phyloP scores from a whole-genome alignment of 805 yeast genomes.

The Monosporozyma servazzii region DNA sequence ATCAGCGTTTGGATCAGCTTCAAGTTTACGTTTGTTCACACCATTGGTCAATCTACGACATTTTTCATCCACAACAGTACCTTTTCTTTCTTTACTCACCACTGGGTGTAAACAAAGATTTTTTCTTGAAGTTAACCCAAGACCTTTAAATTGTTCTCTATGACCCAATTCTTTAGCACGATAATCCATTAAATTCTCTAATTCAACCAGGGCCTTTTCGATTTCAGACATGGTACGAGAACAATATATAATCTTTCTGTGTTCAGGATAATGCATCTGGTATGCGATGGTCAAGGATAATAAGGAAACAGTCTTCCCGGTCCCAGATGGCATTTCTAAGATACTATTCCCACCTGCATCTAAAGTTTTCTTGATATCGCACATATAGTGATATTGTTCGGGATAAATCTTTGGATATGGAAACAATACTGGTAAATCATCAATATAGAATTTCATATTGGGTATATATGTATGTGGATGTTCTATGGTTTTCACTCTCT shows the following conservation, averaged over 20 bases:
- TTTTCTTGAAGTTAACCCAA: constrained; percentile 91
- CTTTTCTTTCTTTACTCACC: constrained; percentile 81
- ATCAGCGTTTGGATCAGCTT: constrained; percentile 48
- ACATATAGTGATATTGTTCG: constrained; percentile 96
- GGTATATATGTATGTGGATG: not conserved
- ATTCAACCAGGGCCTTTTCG: constrained; percentile 90
- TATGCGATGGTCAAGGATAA: constrained; percentile 89
- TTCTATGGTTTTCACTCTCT: not conserved
- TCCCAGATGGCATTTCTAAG: constrained; percentile 98
- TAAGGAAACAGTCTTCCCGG: constrained; percentile 93
- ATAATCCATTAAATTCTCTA: constrained; percentile 79
- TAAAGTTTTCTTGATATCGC: constrained; percentile 83
- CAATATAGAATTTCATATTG: constrained; percentile 68
- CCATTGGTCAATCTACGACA: constrained; percentile 95
- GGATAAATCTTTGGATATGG: constrained; percentile 97
- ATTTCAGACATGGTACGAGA: constrained; percentile 99
- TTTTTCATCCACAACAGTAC: constrained; percentile 88
- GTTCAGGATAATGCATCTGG: constrained; percentile 91
- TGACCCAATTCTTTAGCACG: constrained; percentile 76
- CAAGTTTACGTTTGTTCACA: constrained; percentile 58
- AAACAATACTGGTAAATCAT: constrained; percentile 89
- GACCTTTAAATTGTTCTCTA: constrained; percentile 84
- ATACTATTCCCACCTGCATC: constrained; percentile 97
- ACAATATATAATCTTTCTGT: constrained; percentile 83
- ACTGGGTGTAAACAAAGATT: constrained; percentile 87